Conservation (phyloP, 1,139 yeast genomes). For the Yamadazyma jaroonii region DNA sequence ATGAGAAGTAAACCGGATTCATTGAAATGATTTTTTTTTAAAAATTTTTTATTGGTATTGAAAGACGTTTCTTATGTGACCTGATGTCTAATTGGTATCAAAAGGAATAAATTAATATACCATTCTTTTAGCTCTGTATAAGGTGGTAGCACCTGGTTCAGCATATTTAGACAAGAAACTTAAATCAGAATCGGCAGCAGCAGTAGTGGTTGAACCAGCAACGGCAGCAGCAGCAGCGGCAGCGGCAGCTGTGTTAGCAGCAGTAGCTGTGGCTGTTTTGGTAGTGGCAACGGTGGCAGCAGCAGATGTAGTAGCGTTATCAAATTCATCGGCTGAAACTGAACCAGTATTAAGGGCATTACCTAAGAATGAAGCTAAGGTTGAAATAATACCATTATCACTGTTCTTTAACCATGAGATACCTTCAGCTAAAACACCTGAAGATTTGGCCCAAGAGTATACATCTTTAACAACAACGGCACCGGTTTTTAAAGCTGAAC, state of each 20-base stretch:
- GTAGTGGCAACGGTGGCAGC: conserved; percentile 13
- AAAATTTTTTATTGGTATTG: no score
- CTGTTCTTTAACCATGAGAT: conserved; percentile 27
- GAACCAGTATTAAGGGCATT: conserved; percentile 25
- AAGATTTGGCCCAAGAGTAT: conserved; percentile 37
- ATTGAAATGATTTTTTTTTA: not conserved
- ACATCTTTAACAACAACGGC: conserved; percentile 34
- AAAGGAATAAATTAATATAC: conserved; percentile 13
- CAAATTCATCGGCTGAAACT: conserved; percentile 15
- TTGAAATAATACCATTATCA: conserved; percentile 22
- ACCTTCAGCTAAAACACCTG: conserved; percentile 35
- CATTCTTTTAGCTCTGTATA: conserved; percentile 20
- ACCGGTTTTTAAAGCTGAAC: conserved; percentile 34
- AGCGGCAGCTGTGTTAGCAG: conserved; percentile 11
- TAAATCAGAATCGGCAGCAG: conserved; percentile 17
- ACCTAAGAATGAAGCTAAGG: conserved; percentile 19
- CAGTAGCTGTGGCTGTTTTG: conserved; percentile 10
- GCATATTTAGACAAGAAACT: conserved; percentile 17
- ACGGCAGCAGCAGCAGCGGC: conserved; percentile 19
- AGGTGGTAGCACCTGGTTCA: conserved; percentile 18
- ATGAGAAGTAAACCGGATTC: not conserved
- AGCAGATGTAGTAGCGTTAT: conserved; percentile 12
- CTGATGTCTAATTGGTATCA: not conserved
- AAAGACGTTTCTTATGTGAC: not conserved
- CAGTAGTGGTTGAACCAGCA: conserved; percentile 16